These are phyloP conservation scores for Colletotrichum sp. DNA, from an alignment of 2,329 filamentous ascomycete species.

Conservation along the genomic window DNA sequence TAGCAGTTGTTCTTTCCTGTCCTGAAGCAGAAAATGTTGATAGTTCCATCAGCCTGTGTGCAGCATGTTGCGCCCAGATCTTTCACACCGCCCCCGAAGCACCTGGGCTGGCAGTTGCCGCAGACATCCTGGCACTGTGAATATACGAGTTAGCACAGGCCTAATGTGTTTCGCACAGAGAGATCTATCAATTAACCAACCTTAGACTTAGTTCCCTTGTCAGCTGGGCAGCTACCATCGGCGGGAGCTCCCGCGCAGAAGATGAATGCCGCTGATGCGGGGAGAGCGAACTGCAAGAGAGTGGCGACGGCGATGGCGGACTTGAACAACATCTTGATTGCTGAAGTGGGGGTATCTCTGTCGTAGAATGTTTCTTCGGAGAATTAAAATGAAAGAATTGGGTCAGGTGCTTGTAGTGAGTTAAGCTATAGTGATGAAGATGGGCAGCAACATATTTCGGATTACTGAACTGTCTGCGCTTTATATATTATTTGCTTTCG, in stretches of 20 bases:
- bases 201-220: not conserved
- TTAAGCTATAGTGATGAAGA: not conserved
- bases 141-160: not conserved
- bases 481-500: not conserved
- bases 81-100: not conserved
- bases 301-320: not conserved
- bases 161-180: not conserved
- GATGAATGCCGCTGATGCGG: not conserved
- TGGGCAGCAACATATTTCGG: not conserved
- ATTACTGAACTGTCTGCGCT: not conserved
- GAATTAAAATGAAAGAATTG: not conserved
- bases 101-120: not conserved
- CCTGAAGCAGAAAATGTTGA: not conserved
- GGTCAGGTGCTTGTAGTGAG: not conserved
- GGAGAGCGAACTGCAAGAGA: not conserved
- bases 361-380: not conserved
- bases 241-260: not conserved
- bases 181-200: not conserved
- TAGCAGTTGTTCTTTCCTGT: not conserved
- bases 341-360: not conserved
- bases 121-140: not conserved
- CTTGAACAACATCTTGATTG: not conserved
- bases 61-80: not conserved
- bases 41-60: not conserved
- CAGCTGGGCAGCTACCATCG: not conserved